These are phyloP conservation scores for Backusella australiensis DNA, from an alignment of 192 early-diverging fungal species.

Conservation along the genomic window DNA sequence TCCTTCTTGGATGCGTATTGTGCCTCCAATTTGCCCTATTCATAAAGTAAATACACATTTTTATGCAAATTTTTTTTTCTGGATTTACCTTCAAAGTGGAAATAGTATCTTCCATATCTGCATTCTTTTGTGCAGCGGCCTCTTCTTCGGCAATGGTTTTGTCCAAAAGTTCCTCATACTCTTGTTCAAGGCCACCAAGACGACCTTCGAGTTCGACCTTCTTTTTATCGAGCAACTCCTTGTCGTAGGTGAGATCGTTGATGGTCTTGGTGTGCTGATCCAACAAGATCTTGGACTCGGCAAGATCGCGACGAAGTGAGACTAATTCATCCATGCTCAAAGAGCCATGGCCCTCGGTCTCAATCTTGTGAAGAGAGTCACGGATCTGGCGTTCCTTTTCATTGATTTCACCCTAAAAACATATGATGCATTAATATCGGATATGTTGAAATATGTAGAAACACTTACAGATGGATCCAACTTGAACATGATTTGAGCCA, in stretches of 20 bases:
- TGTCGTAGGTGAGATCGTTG: conserved; percentile 60
- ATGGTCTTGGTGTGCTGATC: conserved; percentile 68
- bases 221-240: conserved; percentile 54
- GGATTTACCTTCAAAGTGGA: conserved; percentile 69
- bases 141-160: conserved; percentile 76
- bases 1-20: conserved; percentile 84
- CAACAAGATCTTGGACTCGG: conserved; percentile 64
- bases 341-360: conserved; percentile 43
- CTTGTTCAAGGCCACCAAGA: conserved; percentile 65
- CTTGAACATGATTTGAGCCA: conserved; percentile 85
- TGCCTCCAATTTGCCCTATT: conserved; percentile 73
- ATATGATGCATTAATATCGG: background rate
- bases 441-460: background rate
- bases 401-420: conserved; percentile 51
- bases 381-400: conserved; percentile 82
- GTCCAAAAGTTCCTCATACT: conserved; percentile 82
- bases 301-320: conserved; percentile 69
- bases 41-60: background rate
- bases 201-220: conserved; percentile 70
- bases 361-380: conserved; percentile 67
- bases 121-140: conserved; percentile 51
- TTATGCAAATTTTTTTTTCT: background rate
- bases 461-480: conserved; percentile 71
- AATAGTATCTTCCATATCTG: conserved; percentile 73
- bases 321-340: conserved; percentile 65